Percentiles rank a stretch among this genome's conserved stretches.
phyloP scores from a whole-genome alignment of 345 rosid species.

The Heritiera fomes region DNA sequence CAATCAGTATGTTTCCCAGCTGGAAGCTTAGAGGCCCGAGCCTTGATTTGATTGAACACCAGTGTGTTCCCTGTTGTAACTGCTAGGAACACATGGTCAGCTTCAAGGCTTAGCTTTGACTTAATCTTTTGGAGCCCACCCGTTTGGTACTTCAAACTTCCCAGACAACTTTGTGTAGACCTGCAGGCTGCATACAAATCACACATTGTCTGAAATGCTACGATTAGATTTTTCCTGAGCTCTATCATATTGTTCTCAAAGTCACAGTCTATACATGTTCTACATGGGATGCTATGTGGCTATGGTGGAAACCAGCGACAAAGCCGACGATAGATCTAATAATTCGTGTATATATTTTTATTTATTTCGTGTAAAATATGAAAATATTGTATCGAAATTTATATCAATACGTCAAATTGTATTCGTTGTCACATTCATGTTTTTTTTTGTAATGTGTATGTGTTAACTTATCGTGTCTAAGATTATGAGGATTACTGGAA shows the following conservation, averaged over 20 bases:
- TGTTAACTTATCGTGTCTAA: too few species aligned
- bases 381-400: too few species aligned
- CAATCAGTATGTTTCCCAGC: neutral
- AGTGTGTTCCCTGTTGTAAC: neutral
- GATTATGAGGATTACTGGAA: too few species aligned
- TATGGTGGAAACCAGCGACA: neutral
- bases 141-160: neutral
- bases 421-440: too few species aligned
- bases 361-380: too few species aligned
- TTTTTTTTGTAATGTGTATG: too few species aligned
- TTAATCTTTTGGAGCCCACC: neutral
- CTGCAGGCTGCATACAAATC: too few species aligned
- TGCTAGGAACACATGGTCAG: neutral
- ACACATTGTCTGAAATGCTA: neutral
- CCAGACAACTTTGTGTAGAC: neutral
- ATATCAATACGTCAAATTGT: too few species aligned
- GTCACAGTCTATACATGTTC: neutral
- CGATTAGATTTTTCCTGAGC: neutral
- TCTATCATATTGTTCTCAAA: neutral
- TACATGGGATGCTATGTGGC: neutral
- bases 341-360: too few species aligned
- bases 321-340: too few species aligned
- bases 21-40: neutral
- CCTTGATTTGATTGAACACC: neutral
- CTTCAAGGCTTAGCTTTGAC: neutral